phyloP scores from a whole-genome alignment of 768 basidiomycete genomes.

The Lenzites betulinus region DNA sequence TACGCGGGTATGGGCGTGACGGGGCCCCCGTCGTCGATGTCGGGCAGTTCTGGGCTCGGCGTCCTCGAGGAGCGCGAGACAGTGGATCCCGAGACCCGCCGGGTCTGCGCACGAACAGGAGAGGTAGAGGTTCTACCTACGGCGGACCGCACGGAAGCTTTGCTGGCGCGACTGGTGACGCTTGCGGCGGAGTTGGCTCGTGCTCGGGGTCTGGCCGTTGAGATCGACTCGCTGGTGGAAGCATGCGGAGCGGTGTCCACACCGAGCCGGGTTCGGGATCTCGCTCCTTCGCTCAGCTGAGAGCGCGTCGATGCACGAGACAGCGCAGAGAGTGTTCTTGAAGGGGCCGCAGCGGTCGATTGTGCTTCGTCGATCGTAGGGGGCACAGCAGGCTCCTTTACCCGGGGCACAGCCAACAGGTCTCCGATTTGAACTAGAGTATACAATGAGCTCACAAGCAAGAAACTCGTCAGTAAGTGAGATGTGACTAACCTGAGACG shows the following conservation, averaged over 20 bases:
- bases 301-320: conserved; percentile 18
- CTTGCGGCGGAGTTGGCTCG: conserved; percentile 20
- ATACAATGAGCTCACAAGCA: not conserved
- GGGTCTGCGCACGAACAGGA: conserved; percentile 3
- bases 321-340: conserved; percentile 2
- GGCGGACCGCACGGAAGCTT: conserved; percentile 12
- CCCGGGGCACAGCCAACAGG: conserved; percentile 16
- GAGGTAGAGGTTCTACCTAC: not conserved
- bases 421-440: conserved; percentile 19
- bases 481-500: conserved; percentile 17
- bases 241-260: conserved; percentile 1
- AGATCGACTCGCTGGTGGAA: conserved; percentile 10
- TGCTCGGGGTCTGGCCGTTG: conserved; percentile 3
- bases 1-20: conserved; percentile 35
- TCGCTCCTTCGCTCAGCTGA: not conserved
- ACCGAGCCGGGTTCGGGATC: not conserved
- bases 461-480: too few species aligned
- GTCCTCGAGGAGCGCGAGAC: conserved; percentile 22
- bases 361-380: not conserved
- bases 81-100: conserved; percentile 11
- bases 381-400: conserved; percentile 12
- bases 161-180: conserved; percentile 9
- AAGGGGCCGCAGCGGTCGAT: not conserved
- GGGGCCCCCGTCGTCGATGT: conserved; percentile 24
- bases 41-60: conserved; percentile 27